Percentiles rank a stretch among this genome's conserved stretches.
Evolutionary conservation across 139 green algal species (phyloP).

Genomic region (Spirogloea muscicola): DNA sequence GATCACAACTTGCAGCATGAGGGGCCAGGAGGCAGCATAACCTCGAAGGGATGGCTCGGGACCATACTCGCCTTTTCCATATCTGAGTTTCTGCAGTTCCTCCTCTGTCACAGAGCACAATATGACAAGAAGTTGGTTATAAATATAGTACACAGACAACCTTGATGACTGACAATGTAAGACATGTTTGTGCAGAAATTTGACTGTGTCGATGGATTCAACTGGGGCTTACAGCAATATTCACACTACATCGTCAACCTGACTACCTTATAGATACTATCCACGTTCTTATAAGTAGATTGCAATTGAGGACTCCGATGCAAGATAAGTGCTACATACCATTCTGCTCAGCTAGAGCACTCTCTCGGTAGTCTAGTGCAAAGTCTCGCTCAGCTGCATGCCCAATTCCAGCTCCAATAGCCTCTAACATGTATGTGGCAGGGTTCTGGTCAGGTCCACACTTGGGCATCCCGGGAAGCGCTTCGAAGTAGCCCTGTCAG

Average conservation of each 20-base stretch:
- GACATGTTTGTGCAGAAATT: neutral
- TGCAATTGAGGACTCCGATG: neutral
- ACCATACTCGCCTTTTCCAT: neutral
- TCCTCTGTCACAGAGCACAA: slow-evolving; percentile 2
- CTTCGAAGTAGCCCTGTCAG: slow-evolving; percentile 34
- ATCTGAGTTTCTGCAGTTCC: slow-evolving; percentile 1
- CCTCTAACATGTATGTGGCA: slow-evolving; percentile 37
- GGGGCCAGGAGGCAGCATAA: slow-evolving; percentile 6
- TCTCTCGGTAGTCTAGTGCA: slow-evolving; percentile 26
- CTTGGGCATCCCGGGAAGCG: slow-evolving; percentile 16
- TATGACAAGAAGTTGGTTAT: neutral
- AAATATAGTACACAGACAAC: neutral
- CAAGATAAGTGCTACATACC: slow-evolving; percentile 3
- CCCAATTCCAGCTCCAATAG: slow-evolving; percentile 35
- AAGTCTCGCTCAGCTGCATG: slow-evolving; percentile 25
- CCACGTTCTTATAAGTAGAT: neutral
- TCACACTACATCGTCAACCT: neutral
- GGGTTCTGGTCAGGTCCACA: slow-evolving; percentile 30
- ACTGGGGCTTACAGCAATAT: neutral
- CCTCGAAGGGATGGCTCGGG: neutral
- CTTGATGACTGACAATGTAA: neutral
- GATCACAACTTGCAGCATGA: neutral
- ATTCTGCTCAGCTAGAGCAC: slow-evolving; percentile 1
- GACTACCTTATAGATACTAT: neutral
- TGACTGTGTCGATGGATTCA: neutral